Evolutionary conservation across 208 protist species (phyloP), one percentile per base, ranked within the genome.

Genomic region (Trypanosoma brucei): DNA sequence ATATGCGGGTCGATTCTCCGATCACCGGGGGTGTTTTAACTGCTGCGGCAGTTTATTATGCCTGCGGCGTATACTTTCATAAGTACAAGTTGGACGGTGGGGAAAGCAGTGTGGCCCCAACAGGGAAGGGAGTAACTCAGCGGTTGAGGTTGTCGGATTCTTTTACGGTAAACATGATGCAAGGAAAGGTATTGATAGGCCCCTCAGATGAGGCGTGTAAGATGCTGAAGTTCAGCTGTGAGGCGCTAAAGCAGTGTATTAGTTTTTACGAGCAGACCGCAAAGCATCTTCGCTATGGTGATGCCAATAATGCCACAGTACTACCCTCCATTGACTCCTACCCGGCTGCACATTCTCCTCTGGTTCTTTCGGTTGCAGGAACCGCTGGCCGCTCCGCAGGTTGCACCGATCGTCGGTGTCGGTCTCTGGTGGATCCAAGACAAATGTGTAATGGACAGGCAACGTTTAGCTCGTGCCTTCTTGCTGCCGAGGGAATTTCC

Each of bases 401-500:
- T 34, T 45, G 37, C 22, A 59, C 1, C n/a, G 51, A 8, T 59
- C n/a, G 30, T 48, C 1, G 42, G 0, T 55, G 44, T 38, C 37
- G n/a, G 30, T 31, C 42, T 53, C 5, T 44, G 52, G 14, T 52
- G n/a, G 6, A 34, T 64, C 2, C 42, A 22, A 5, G 35, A 9
- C 8, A 48, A n/a, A 14, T 46, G 34, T 58, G 22, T 34, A 30
- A 39, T 58, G 40, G 6, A 38, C 9, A 53, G 13, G 22, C 33
- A 31, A 55, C 45, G 59, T 0, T 60, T 37, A 56, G 45, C 14
- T 72, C 48, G 35, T 76, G 79, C 0, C 51, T 88, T 8, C 61
- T 81, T 8, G 70, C 81, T 42, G 78, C 79, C 30, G 72, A 70
- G 22, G 40, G 63, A 11, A 83, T 84, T 65, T 79, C 75, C 37